A percentile compares a stretch with the other conserved stretches of the same genome.
These are phyloP conservation scores for Cordyceps tenuipes DNA, from an alignment of 2,329 filamentous ascomycete genomes.

Conservation along the genomic window DNA sequence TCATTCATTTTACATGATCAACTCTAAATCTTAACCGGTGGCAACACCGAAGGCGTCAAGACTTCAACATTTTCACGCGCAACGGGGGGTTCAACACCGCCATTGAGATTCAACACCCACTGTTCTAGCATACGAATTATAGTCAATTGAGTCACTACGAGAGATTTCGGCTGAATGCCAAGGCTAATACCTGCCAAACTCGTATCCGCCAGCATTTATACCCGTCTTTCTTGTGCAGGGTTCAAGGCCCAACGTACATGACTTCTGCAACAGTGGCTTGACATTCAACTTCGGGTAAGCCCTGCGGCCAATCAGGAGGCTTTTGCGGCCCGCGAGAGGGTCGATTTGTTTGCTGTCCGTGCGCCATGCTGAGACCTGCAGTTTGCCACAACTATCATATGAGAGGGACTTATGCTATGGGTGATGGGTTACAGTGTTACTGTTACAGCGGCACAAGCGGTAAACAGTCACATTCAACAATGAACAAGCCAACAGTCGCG, in stretches of 20 bases:
- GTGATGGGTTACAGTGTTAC: too few species aligned
- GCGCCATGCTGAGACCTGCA: not conserved
- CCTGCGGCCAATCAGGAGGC: not conserved
- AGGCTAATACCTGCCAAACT: not conserved
- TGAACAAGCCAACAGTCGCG: too few species aligned
- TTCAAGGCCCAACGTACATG: too few species aligned
- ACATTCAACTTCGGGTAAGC: not conserved
- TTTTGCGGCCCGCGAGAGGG: not conserved
- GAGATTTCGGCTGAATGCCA: not conserved
- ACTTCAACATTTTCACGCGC: not conserved
- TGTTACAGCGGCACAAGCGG: not conserved
- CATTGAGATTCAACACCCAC: not conserved
- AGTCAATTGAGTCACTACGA: not conserved
- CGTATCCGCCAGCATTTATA: not conserved
- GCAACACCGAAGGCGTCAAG: conserved; percentile 3
- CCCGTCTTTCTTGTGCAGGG: not conserved
- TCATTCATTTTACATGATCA: not conserved
- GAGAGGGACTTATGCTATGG: too few species aligned
- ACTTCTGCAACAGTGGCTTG: not conserved
- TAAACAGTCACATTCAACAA: too few species aligned
- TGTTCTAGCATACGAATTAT: too few species aligned
- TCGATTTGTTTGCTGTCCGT: conserved; percentile 4
- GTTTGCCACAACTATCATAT: not conserved
- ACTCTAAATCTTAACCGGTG: not conserved
- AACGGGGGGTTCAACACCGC: conserved; percentile 5